Conservation (phyloP, 2,329 filamentous ascomycete species). For the Neonectria coccinea region DNA sequence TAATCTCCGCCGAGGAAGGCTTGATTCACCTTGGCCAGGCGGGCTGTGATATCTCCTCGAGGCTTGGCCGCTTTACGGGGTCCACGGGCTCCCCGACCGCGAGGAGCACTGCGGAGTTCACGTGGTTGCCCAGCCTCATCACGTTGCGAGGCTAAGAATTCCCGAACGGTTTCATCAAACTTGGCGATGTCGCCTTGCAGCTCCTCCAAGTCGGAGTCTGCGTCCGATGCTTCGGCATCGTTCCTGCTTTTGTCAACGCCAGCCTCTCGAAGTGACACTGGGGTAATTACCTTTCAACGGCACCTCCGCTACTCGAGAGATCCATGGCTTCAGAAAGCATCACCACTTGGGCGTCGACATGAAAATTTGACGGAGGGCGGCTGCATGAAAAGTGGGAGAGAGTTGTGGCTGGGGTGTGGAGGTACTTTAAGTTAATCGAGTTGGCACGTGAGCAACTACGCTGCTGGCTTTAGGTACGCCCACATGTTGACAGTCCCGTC, state of each 20-base stretch:
- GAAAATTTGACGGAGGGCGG: background rate
- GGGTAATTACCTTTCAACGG: conserved; percentile 5
- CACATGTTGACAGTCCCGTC: background rate
- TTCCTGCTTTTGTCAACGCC: conserved; percentile 30
- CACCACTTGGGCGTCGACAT: background rate
- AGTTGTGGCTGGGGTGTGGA: background rate
- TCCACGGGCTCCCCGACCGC: conserved; percentile 54
- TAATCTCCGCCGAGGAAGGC: conserved; percentile 74
- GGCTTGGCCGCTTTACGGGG: conserved; percentile 74
- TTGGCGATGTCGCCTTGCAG: conserved; percentile 58
- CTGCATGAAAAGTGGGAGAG: background rate
- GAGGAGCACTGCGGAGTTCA: conserved; percentile 36
- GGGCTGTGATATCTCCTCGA: conserved; percentile 76
- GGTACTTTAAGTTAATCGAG: background rate
- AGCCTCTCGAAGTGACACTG: background rate
- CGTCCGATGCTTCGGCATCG: conserved; percentile 52
- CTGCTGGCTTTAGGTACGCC: background rate
- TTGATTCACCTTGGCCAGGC: conserved; percentile 74
- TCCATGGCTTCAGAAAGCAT: conserved; percentile 9
- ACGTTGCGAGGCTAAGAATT: conserved; percentile 55
- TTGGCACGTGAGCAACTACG: conserved; percentile 2
- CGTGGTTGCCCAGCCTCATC: conserved; percentile 40
- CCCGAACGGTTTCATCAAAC: conserved; percentile 56
- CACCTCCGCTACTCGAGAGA: background rate
- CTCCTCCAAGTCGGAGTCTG: conserved; percentile 59